Base-by-base conservation (phyloP, 2,329 filamentous ascomycete genomes). In the Lasiodiplodia hormozganensis region DNA sequence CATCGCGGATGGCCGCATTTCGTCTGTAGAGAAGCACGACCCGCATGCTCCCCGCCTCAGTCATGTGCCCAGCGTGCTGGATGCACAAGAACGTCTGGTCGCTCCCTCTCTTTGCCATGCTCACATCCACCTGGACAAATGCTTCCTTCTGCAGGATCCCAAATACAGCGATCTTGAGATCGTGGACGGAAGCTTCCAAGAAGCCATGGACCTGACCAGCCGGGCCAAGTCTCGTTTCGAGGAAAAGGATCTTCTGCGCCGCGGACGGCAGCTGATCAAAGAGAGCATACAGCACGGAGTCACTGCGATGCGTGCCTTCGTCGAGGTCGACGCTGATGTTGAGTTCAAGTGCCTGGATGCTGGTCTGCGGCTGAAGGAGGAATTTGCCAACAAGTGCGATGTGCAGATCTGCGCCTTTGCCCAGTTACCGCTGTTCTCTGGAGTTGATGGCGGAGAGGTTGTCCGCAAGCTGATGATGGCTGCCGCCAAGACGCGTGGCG, bases 321-420 rank as follows among this genome's bases (percentile, higher is more conserved):
- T 92, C 58, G 90, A 93, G 77, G 83, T 92, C 1, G 90, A 92
- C 76, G 83, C 85, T 52, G 85, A 86, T 10, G 89, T 92, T 1
- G 79, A 82, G 4, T 77, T 85, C 67, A 86, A 84, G 69, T 90
- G 88, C 72, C 76, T 90, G 3, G 81, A 85, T 51, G 86, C 85
- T 2, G 90, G 87, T 0, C 74, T 89, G 31, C 79, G 78, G 38
- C 80, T 93, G 57, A 89, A 89, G 76, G 72, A 81, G 2, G 79
- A 85, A 65, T 90, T 87, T 75, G 74, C 77, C 12, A 80, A 84
- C 23, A 77, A 81, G 8, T 87, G 90, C 70, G 79, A 86, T 7
- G 78, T 93, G 5, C 90, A 93, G 76, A 84, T 93, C 4, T 92
- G 88, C 72, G 86, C 86, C 1, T 93, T 92, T 78, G 90, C 90